These are phyloP conservation scores for Leucogyrophana mollusca DNA, from an alignment of 768 basidiomycete species.

Conservation along the genomic window DNA sequence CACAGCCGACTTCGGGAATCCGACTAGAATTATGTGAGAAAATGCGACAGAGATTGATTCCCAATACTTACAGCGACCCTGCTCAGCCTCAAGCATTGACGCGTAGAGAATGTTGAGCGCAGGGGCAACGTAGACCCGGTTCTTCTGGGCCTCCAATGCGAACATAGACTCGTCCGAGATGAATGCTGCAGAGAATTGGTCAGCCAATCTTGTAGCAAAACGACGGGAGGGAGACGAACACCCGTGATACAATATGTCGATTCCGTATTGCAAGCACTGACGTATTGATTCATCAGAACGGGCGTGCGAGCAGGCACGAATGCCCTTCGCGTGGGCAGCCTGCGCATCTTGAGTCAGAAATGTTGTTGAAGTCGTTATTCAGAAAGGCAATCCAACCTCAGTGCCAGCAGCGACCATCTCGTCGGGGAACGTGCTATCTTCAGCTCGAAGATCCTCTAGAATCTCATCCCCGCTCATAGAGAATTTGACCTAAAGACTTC, in stretches of 20 bases:
- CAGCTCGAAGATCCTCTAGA: conserved; percentile 31
- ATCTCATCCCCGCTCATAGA: conserved; percentile 38
- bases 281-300: conserved; percentile 31
- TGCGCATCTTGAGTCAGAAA: neutral
- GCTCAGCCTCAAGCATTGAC: conserved; percentile 23
- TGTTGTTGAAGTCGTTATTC: neutral
- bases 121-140: conserved; percentile 31
- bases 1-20: conserved; percentile 15
- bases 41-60: neutral
- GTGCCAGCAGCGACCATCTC: conserved; percentile 32
- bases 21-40: conserved; percentile 10
- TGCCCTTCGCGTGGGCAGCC: conserved; percentile 31
- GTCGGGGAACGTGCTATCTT: conserved; percentile 33
- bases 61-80: conserved; percentile 18
- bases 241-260: conserved; percentile 30
- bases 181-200: conserved; percentile 25
- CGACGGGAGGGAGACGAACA: conserved; percentile 11
- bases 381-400: conserved; percentile 13
- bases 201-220: neutral
- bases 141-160: conserved; percentile 34
- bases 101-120: conserved; percentile 30
- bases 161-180: conserved; percentile 36
- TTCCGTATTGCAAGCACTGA: conserved; percentile 35
- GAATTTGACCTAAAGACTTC: conserved; percentile 26
- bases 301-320: conserved; percentile 37